A percentile compares a stretch with the other conserved stretches of the same genome.
Evolutionary conservation across 1,284 basidiomycete species (phyloP).

Genomic region (Tetrapyrgos nigripes): DNA sequence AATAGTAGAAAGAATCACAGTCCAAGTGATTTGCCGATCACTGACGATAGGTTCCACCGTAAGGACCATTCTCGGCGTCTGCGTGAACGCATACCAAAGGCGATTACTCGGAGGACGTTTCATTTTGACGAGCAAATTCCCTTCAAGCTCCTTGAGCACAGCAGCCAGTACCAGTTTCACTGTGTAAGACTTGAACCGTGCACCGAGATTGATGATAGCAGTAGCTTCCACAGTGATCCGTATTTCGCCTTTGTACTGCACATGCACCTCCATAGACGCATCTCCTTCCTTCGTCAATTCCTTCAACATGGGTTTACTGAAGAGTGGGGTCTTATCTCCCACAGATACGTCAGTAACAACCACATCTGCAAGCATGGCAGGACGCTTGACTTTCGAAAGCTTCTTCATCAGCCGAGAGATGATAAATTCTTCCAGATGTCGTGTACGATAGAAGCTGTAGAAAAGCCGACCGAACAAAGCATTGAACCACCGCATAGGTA

Average conservation of each 20-base stretch:
- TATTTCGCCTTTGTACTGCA: conserved; percentile 86
- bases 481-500: conserved; percentile 97
- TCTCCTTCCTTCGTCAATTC: conserved; percentile 93
- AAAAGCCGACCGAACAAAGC: conserved; percentile 92
- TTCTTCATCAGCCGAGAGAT: conserved; percentile 93
- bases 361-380: conserved; percentile 86
- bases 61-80: conserved; percentile 88
- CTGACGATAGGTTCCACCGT: conserved; percentile 94
- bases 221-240: conserved; percentile 91
- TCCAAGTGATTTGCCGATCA: conserved; percentile 91
- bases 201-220: conserved; percentile 83
- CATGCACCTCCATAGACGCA: conserved; percentile 86
- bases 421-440: conserved; percentile 83
- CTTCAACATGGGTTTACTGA: conserved; percentile 97
- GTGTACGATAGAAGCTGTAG: conserved; percentile 90
- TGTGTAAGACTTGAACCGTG: conserved; percentile 87
- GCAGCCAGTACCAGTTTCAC: conserved; percentile 91
- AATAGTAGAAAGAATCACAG: conserved; percentile 89
- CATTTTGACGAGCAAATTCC: conserved; percentile 89
- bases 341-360: conserved; percentile 90
- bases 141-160: conserved; percentile 87
- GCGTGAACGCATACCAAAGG: conserved; percentile 98
- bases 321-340: conserved; percentile 81
- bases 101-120: conserved; percentile 97
- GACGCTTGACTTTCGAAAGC: conserved; percentile 88